Conservation (phyloP, 768 basidiomycete genomes). For the Podaxis sp. region DNA sequence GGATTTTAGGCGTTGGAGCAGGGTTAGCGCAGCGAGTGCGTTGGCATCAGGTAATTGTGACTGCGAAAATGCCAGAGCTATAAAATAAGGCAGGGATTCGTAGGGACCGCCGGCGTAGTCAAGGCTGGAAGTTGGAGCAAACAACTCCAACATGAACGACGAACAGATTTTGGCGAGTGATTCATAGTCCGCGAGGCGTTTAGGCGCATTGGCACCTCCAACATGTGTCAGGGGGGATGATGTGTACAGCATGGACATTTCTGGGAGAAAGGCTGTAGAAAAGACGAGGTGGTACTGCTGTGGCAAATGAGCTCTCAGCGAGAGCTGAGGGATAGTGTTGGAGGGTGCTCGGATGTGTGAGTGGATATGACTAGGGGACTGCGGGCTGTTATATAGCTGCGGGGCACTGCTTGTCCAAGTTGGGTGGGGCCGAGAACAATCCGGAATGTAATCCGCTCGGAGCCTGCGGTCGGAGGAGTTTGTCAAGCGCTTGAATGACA, state of each 20-base stretch:
- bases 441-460: background rate
- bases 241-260: background rate
- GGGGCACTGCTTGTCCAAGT: background rate
- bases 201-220: background rate
- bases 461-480: background rate
- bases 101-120: background rate
- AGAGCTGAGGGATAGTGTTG: background rate
- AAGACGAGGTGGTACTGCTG: background rate
- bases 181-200: conserved; percentile 9
- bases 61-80: conserved; percentile 8
- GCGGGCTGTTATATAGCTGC: background rate
- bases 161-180: conserved; percentile 9
- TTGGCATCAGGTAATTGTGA: conserved; percentile 7
- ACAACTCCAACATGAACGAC: conserved; percentile 6
- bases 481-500: background rate
- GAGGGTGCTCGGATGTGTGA: background rate
- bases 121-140: background rate
- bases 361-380: background rate
- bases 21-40: conserved; percentile 6
- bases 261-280: background rate
- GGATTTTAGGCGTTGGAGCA: conserved; percentile 8
- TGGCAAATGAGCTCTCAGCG: background rate
- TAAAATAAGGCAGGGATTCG: conserved; percentile 7
- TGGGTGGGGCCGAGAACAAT: background rate
- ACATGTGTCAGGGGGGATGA: background rate